Percentiles rank a stretch among this genome's conserved stretches.
These are phyloP conservation scores for Saitozyma sp. DNA, from an alignment of 768 basidiomycete genomes.

Conservation along the genomic window DNA sequence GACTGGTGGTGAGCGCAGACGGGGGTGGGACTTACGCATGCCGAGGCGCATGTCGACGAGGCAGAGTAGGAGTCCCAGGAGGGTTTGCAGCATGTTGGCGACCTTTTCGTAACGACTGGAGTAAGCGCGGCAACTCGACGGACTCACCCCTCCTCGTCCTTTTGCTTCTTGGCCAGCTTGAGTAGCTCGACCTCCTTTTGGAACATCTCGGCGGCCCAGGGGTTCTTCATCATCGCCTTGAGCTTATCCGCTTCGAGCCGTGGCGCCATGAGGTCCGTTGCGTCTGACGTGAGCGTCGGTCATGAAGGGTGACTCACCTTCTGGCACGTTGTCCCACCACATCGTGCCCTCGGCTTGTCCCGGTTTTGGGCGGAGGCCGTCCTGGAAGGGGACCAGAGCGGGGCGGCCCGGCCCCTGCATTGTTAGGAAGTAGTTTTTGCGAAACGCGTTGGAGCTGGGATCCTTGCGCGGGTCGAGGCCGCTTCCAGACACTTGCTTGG, in stretches of 20 bases:
- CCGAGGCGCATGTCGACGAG: constrained; percentile 46
- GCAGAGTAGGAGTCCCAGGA: constrained; percentile 46
- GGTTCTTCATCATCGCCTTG: constrained; percentile 37
- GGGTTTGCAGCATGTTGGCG: constrained; percentile 45
- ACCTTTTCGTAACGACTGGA: constrained; percentile 49
- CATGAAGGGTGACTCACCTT: constrained; percentile 28
- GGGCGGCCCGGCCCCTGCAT: constrained; percentile 53
- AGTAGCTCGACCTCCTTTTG: constrained; percentile 47
- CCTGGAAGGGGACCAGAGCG: constrained; percentile 51
- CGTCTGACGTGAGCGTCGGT: constrained; percentile 20
- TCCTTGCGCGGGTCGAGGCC: constrained; percentile 29
- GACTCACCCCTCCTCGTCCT: constrained; percentile 42
- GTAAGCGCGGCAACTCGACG: neutral
- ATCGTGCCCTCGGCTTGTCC: constrained; percentile 47
- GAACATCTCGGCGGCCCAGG: constrained; percentile 33
- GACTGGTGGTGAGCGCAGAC: constrained; percentile 14
- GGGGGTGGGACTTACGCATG: constrained; percentile 23
- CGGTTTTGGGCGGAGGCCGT: constrained; percentile 43
- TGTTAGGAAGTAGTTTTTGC: constrained; percentile 51
- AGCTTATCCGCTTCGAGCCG: constrained; percentile 44
- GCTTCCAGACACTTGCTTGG: constrained; percentile 34
- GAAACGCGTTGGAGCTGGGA: constrained; percentile 29
- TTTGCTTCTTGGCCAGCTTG: constrained; percentile 35
- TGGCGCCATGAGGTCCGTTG: constrained; percentile 42
- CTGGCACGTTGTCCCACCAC: constrained; percentile 52